Percentiles rank a stretch among this genome's conserved stretches.
These are phyloP conservation scores for Amaranthus tricolor DNA, from an alignment of 179 eudicot genomes.

Conservation along the genomic window DNA sequence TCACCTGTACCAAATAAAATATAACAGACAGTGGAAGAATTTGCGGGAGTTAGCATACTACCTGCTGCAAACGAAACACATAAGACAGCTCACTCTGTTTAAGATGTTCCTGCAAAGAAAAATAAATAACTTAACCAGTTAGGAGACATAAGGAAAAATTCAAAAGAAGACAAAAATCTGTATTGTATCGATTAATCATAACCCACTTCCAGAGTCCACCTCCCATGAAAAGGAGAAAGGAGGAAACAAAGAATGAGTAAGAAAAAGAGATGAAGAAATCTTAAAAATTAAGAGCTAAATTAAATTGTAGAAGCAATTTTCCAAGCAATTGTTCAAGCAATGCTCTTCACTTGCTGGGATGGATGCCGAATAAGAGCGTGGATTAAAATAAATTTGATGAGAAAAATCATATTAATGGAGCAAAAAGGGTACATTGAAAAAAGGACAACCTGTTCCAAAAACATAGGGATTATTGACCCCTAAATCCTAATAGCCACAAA, in stretches of 20 bases:
- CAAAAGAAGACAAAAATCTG: background rate
- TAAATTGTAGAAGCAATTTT: background rate
- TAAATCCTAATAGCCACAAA: background rate
- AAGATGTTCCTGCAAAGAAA: constrained; percentile 71
- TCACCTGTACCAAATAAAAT: constrained; percentile 1
- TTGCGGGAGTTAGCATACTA: constrained; percentile 21
- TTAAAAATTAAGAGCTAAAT: background rate
- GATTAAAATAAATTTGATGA: background rate
- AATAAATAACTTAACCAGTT: constrained; percentile 1
- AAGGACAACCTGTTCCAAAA: too few relatives aligned
- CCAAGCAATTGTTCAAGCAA: background rate
- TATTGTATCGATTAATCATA: background rate
- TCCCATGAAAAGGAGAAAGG: background rate
- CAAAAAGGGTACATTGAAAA: too few relatives aligned
- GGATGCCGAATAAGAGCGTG: background rate
- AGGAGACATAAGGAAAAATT: constrained; percentile 7
- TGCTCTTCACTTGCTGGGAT: background rate
- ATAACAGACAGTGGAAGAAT: constrained; percentile 3
- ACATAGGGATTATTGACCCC: too few relatives aligned
- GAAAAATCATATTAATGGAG: too few relatives aligned
- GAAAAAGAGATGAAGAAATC: too few relatives aligned
- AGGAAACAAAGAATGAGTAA: too few relatives aligned
- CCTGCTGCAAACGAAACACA: constrained; percentile 90
- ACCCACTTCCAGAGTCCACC: background rate
- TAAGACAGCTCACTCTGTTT: constrained; percentile 78